Evolutionary conservation across 305 asterid genomes (phyloP).

Genomic region (Solanum hybrid): DNA sequence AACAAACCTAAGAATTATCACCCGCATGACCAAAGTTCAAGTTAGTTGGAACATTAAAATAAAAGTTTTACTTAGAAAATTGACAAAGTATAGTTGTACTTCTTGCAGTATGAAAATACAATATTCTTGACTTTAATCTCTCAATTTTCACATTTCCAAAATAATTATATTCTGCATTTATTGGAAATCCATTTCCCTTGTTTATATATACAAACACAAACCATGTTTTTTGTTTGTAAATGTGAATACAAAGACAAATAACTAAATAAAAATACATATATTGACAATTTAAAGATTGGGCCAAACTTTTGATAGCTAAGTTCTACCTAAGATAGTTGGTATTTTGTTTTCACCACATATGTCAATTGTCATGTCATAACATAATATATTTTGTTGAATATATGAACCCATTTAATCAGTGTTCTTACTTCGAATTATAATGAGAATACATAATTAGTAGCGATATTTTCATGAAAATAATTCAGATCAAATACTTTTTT

Average conservation of each 20-base stretch:
- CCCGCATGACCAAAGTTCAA: background rate
- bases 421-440: background rate
- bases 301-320: background rate
- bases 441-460: background rate
- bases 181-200: background rate
- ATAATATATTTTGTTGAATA: background rate
- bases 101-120: background rate
- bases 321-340: background rate
- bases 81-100: background rate
- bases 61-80: background rate
- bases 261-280: background rate
- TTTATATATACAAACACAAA: background rate
- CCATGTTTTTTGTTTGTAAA: background rate
- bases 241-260: background rate
- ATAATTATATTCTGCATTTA: background rate
- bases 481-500: background rate
- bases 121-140: background rate
- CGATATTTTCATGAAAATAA: background rate
- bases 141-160: background rate
- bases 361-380: background rate
- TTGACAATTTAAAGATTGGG: background rate
- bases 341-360: background rate
- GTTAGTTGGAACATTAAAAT: background rate
- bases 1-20: background rate
- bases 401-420: background rate